Base-by-base conservation (phyloP, 768 basidiomycete species). In the Cystobasidiopsis lactophilus region DNA sequence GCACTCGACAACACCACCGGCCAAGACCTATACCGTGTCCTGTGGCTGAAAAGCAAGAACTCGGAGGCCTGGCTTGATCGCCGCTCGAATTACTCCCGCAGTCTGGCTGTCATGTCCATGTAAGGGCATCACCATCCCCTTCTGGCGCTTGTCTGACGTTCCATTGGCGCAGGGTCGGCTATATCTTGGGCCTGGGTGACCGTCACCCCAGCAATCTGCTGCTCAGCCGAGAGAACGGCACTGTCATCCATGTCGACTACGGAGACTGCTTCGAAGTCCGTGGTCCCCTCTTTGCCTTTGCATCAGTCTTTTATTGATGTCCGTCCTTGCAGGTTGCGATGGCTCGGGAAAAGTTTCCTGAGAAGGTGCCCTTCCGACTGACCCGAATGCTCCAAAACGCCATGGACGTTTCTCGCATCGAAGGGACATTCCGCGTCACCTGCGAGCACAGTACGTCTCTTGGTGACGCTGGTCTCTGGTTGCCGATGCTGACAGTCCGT, bases 401-500 rank as follows among this genome's bases (percentile, higher is more conserved):
- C 13, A 98, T 98, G 93, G 93, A 98, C 75, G 88, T 85, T 60
- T 91, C 88, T 67, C 91, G 93, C 23, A 93, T 98, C 56, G 85
- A 95, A 63, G 93, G 93, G 35, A 93, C 85, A 65, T 98, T 88
- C 75, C 75, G 83, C 62, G 80, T 80, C 57, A 54, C 46, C 4
- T 50, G 50, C 30, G 56, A 53, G 51, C 55, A 63, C 54, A 61
- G 52, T 37, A 19, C 43, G 31, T 10, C n/a, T n/a, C n/a, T n/a
- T n/a, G n/a, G n/a, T n/a, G n/a, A n/a, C n/a, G n/a, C n/a, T n/a
- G n/a, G n/a, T n/a, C n/a, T n/a, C n/a, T n/a, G n/a, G n/a, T n/a
- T n/a, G n/a, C n/a, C n/a, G n/a, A n/a, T n/a, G n/a, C n/a, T n/a
- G n/a, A n/a, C n/a, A n/a, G n/a, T n/a, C n/a, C n/a, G n/a, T n/a